These are phyloP conservation scores for Sequoia sempervirens DNA, from an alignment of 75 land plant species.

Conservation along the genomic window DNA sequence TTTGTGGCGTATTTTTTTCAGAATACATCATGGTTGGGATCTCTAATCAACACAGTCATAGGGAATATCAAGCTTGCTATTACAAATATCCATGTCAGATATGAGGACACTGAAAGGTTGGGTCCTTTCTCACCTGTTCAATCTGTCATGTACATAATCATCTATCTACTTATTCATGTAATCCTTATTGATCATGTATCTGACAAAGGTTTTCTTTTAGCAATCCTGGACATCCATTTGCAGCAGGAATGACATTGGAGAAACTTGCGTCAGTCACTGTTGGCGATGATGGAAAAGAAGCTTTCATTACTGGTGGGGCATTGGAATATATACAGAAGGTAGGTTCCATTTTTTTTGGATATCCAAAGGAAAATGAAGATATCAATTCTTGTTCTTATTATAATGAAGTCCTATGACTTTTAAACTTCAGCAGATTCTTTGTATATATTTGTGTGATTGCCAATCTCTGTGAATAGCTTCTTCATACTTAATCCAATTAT, in stretches of 20 bases:
- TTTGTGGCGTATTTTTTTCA: slow-evolving; percentile 12
- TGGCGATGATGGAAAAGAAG: slow-evolving; percentile 88
- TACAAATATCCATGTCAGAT: slow-evolving; percentile 95
- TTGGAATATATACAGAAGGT: slow-evolving; percentile 91
- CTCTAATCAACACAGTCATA: slow-evolving; percentile 79
- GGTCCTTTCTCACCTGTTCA: neutral
- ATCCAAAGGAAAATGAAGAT: neutral
- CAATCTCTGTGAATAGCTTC: neutral
- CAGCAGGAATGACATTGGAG: slow-evolving; percentile 74
- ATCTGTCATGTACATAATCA: neutral
- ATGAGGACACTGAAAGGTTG: slow-evolving; percentile 93
- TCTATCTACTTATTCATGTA: neutral
- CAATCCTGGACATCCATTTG: slow-evolving; percentile 97
- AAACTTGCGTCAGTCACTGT: slow-evolving; percentile 94
- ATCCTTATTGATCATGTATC: neutral
- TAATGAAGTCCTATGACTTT: neutral
- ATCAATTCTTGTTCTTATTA: neutral
- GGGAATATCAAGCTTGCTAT: slow-evolving; percentile 95
- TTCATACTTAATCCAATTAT: neutral
- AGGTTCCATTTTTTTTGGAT: neutral
- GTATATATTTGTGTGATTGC: neutral
- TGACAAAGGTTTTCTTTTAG: slow-evolving; percentile 29
- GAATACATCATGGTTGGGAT: slow-evolving; percentile 96
- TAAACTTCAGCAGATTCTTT: neutral
- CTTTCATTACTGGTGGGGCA: slow-evolving; percentile 85